A percentile compares a stretch with the other conserved stretches of the same genome.
These are phyloP conservation scores for Ensete glaucum DNA, from an alignment of 176 grass and related monocot genomes.

Conservation along the genomic window DNA sequence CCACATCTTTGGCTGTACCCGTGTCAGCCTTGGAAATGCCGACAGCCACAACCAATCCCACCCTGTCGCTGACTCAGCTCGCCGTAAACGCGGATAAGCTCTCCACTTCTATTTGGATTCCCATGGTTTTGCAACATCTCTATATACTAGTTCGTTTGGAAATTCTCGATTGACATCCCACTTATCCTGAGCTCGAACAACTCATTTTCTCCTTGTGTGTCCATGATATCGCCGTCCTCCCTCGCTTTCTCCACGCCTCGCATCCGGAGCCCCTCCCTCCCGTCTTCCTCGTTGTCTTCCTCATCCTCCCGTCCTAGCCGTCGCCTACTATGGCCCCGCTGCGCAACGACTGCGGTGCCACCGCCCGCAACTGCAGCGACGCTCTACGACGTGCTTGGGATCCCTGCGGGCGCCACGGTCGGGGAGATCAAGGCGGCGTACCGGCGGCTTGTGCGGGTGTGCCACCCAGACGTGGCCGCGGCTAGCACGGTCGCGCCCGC, in stretches of 20 bases:
- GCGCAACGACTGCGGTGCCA: not conserved
- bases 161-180: too few relatives aligned
- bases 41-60: too few relatives aligned
- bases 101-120: too few relatives aligned
- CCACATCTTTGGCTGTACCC: too few relatives aligned
- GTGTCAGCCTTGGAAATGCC: too few relatives aligned
- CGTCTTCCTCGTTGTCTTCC: not conserved
- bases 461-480: constrained; percentile 26
- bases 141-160: too few relatives aligned
- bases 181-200: too few relatives aligned
- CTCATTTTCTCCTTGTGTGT: too few relatives aligned
- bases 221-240: not conserved
- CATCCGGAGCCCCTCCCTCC: not conserved
- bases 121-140: too few relatives aligned
- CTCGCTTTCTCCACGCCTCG: not conserved
- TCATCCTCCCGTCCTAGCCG: not conserved
- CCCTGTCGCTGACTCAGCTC: too few relatives aligned
- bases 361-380: not conserved
- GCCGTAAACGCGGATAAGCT: too few relatives aligned
- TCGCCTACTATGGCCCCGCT: not conserved
- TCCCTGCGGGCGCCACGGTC: constrained; percentile 15
- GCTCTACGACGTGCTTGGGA: constrained; percentile 33
- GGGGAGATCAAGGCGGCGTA: constrained; percentile 34
- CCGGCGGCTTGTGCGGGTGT: constrained; percentile 19
- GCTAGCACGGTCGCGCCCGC: not conserved